Evolutionary conservation across 2,329 filamentous ascomycete species (phyloP), one percentile per base, ranked within the genome.

Genomic region (Atkinsonella hypoxylon): DNA sequence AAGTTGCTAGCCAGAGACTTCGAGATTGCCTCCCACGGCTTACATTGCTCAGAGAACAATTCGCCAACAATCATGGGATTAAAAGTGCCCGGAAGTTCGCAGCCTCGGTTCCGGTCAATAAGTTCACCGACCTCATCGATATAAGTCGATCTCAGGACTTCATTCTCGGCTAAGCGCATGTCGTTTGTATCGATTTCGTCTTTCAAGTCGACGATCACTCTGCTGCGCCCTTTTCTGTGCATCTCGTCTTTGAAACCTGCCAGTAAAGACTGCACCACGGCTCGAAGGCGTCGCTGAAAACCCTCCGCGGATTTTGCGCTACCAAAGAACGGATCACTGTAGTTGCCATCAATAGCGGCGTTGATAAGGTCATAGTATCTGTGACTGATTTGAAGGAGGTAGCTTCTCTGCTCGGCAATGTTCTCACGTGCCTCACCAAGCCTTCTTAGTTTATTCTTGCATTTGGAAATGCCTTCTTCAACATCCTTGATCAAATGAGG

Each of bases 21-120:
- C 0, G 73, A 75, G 30, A 78, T 68, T 0, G 51, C 38, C 45
- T 70, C 61, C 82, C 80, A 86, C 0, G 72, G 74, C 6, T 56
- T 48, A 0, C 73, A 79, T 51, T 85, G 80, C 48, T 82, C 72
- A n/a, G 65, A 64, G 57, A 86, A 86, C 0, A 87, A 61, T 17
- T 83, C 74, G 0, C 67, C 66, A 0, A 85, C 71, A 11, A 85
- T 65, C 48, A 79, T 59, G 0, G 81, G 75, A 53, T 82, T 81
- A 61, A 80, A 83, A 0, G 69, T 77, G 0, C 81, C 79, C 0
- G 79, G 77, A 0, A 86, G 62, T 59, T 86, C 82, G 8, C 72
- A 64, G 2, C 64, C 64, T 13, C 59, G 56, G 38, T 46, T 56
- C 1, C 55, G 54, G 7, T 51, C 11, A 36, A 66, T 60, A 2